Evolutionary conservation across 805 yeast genomes (phyloP).

Genomic region (Kluyveromyces wickerhamii): DNA sequence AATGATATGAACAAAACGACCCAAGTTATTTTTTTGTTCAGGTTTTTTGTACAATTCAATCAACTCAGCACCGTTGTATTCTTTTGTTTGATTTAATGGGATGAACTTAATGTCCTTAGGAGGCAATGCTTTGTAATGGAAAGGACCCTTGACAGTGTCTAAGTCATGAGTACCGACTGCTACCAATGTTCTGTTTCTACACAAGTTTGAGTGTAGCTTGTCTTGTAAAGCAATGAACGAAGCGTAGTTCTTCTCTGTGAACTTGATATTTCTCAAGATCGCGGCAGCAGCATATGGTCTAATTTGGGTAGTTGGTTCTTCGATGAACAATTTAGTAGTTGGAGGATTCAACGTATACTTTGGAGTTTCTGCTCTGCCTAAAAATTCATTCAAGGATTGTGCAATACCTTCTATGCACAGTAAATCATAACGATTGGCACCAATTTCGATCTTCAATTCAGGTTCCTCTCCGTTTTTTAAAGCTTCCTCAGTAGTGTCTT

Average conservation of each 20-base stretch:
- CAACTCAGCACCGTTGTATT: constrained; percentile 66
- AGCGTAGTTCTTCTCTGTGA: constrained; percentile 80
- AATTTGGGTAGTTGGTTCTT: constrained; percentile 59
- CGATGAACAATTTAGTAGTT: constrained; percentile 63
- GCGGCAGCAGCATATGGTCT: constrained; percentile 97
- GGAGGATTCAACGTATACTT: constrained; percentile 53
- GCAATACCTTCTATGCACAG: constrained; percentile 97
- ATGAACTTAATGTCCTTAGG: constrained; percentile 70
- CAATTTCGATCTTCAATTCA: constrained; percentile 93
- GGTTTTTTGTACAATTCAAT: constrained; percentile 68
- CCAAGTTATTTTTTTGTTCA: constrained; percentile 80
- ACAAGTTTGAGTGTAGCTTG: constrained; percentile 86
- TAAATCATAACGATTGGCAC: constrained; percentile 98
- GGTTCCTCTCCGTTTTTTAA: constrained; percentile 52
- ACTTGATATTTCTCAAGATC: constrained; percentile 73
- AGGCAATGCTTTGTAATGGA: constrained; percentile 76
- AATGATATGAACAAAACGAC: constrained; percentile 82
- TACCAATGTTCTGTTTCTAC: constrained; percentile 95
- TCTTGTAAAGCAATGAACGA: constrained; percentile 95
- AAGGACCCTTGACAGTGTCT: constrained; percentile 71
- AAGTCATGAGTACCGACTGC: constrained; percentile 98
- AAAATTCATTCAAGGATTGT: constrained; percentile 84
- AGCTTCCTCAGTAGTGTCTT: constrained; percentile 75
- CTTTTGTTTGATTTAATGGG: constrained; percentile 65
- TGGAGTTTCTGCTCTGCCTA: constrained; percentile 64